These are phyloP conservation scores for Eucalyptus sp. DNA, from an alignment of 345 rosid species.

Conservation along the genomic window DNA sequence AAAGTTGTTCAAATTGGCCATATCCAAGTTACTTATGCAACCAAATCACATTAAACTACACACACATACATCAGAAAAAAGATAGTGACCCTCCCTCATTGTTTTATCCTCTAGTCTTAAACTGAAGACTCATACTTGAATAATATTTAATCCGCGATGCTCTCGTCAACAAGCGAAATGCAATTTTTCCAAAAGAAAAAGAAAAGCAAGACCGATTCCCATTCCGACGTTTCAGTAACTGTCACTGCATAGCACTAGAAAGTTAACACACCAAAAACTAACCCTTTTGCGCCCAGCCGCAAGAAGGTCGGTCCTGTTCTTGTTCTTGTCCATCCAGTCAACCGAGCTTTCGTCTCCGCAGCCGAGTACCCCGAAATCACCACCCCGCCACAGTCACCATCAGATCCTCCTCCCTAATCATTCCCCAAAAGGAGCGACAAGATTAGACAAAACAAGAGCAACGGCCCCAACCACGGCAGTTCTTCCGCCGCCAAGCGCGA, in stretches of 20 bases:
- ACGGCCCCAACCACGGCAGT: neutral
- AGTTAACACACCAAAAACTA: neutral
- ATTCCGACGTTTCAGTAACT: neutral
- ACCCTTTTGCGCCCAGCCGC: slow-evolving; percentile 97
- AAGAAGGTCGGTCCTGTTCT: slow-evolving; percentile 76
- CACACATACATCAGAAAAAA: neutral
- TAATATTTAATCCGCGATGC: neutral
- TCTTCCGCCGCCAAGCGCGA: neutral
- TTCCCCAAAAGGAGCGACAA: neutral
- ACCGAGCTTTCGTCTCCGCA: slow-evolving; percentile 9
- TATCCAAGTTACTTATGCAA: neutral
- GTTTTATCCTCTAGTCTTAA: neutral
- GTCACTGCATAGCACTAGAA: neutral
- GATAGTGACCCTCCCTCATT: neutral
- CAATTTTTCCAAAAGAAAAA: neutral
- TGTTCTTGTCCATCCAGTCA: slow-evolving; percentile 77
- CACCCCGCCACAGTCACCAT: slow-evolving; percentile 22
- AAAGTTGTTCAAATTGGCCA: neutral
- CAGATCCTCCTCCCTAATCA: neutral
- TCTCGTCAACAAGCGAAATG: neutral
- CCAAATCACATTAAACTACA: neutral
- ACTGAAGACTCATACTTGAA: neutral
- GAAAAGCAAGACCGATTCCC: neutral
- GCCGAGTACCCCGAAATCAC: neutral
- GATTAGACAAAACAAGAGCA: neutral